phyloP scores from a whole-genome alignment of 768 basidiomycete genomes.

The Lactarius tabidus region DNA sequence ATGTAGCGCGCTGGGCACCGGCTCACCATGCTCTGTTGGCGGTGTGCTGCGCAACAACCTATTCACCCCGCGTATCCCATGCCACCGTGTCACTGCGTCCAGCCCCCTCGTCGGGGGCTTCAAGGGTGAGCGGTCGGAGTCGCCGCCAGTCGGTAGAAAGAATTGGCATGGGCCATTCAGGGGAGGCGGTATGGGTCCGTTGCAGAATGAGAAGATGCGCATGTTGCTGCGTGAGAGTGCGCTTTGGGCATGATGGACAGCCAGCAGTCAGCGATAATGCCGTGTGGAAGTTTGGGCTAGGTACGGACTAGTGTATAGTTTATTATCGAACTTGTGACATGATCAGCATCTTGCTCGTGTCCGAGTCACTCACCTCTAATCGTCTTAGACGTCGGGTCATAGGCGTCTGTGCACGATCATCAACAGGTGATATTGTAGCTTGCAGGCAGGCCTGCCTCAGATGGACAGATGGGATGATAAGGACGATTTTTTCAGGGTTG shows the following conservation, averaged over 20 bases:
- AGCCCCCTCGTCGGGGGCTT: conserved; percentile 60
- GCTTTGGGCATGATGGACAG: conserved; percentile 20
- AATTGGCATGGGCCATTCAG: conserved; percentile 23
- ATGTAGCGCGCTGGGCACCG: conserved; percentile 43
- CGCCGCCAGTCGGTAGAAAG: background rate
- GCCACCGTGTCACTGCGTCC: conserved; percentile 65
- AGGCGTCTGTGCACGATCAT: no score
- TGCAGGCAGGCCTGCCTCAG: no score
- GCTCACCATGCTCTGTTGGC: conserved; percentile 68
- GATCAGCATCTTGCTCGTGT: no score
- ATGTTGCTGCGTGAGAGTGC: conserved; percentile 21
- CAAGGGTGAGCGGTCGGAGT: conserved; percentile 49
- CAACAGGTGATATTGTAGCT: no score
- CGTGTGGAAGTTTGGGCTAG: conserved; percentile 24
- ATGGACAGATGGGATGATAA: no score
- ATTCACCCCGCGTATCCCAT: conserved; percentile 63
- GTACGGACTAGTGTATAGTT: no score
- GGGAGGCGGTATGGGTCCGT: conserved; percentile 16
- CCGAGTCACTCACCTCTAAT: no score
- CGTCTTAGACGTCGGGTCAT: no score
- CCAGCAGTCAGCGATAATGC: conserved; percentile 4
- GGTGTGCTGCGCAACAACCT: conserved; percentile 60
- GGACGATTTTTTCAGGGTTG: no score
- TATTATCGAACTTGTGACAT: no score
- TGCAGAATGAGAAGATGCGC: conserved; percentile 23